phyloP scores from a whole-genome alignment of 805 yeast genomes.

The Wickerhamiella kazuoi region DNA sequence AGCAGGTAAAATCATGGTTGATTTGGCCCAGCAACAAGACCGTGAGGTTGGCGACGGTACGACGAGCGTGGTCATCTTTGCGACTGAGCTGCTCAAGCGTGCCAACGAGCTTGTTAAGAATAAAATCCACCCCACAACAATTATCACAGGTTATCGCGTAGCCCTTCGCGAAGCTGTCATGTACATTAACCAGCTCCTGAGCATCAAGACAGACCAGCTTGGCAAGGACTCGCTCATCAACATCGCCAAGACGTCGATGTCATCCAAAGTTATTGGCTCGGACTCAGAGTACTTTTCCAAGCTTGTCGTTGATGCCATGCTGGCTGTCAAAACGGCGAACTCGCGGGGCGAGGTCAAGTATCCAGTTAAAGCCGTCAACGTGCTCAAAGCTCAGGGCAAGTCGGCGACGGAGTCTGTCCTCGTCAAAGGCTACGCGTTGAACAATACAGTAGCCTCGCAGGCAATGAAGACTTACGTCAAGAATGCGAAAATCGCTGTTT shows the following conservation, averaged over 20 bases:
- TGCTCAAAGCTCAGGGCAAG: slow-evolving; percentile 92
- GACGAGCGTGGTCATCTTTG: slow-evolving; percentile 91
- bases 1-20: slow-evolving; percentile 93
- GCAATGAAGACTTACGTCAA: slow-evolving; percentile 68
- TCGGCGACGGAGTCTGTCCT: slow-evolving; percentile 72
- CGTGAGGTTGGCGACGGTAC: slow-evolving; percentile 98
- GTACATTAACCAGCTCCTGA: slow-evolving; percentile 69
- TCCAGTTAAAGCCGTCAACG: slow-evolving; percentile 94
- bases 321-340: slow-evolving; percentile 84
- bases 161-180: slow-evolving; percentile 83
- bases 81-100: slow-evolving; percentile 75
- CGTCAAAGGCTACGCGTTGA: slow-evolving; percentile 86
- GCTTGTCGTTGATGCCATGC: slow-evolving; percentile 87
- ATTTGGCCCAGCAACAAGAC: slow-evolving; percentile 96
- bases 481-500: slow-evolving; percentile 66
- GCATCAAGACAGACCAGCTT: slow-evolving; percentile 58
- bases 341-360: slow-evolving; percentile 55
- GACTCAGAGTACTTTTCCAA: slow-evolving; percentile 80
- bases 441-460: slow-evolving; percentile 93
- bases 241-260: slow-evolving; percentile 95
- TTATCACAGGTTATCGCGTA: slow-evolving; percentile 87
- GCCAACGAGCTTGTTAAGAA: slow-evolving; percentile 88
- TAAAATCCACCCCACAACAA: slow-evolving; percentile 94
- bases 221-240: slow-evolving; percentile 72
- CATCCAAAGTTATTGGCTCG: slow-evolving; percentile 86